These are phyloP conservation scores for Glomus cerebriforme DNA, from an alignment of 192 early-diverging fungal genomes.

Conservation along the genomic window DNA sequence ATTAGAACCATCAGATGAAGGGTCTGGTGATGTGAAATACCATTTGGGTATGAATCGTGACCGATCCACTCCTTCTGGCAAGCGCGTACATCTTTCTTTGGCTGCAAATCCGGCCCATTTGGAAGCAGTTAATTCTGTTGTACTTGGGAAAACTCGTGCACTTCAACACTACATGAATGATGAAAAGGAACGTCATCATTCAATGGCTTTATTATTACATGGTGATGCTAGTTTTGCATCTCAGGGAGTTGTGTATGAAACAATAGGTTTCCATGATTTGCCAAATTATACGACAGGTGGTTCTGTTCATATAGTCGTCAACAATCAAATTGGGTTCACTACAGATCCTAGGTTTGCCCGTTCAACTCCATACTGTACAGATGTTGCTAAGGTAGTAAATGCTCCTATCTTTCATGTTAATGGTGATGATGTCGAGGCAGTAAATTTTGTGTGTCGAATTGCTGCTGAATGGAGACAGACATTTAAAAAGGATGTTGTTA, in stretches of 20 bases:
- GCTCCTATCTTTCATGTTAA: slow-evolving; percentile 99
- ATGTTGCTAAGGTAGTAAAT: slow-evolving; percentile 94
- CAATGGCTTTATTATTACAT: slow-evolving; percentile 94
- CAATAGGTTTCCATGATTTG: slow-evolving; percentile 92
- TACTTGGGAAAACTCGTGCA: slow-evolving; percentile 97
- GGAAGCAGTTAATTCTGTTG: slow-evolving; percentile 96
- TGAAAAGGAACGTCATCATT: slow-evolving; percentile 71
- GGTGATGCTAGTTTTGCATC: slow-evolving; percentile 98
- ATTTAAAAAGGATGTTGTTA: slow-evolving; percentile 95
- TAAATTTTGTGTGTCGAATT: slow-evolving; percentile 91
- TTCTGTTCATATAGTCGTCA: slow-evolving; percentile 94
- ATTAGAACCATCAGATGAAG: slow-evolving; percentile 85
- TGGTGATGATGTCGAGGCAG: slow-evolving; percentile 96
- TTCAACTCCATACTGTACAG: slow-evolving; percentile 94
- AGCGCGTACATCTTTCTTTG: slow-evolving; percentile 94
- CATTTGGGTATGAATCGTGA: slow-evolving; percentile 94
- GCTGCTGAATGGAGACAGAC: slow-evolving; percentile 95
- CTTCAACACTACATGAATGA: slow-evolving; percentile 95
- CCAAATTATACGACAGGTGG: slow-evolving; percentile 96
- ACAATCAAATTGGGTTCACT: slow-evolving; percentile 99
- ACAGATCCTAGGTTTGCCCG: slow-evolving; percentile 95
- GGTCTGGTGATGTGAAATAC: slow-evolving; percentile 97
- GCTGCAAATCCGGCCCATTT: slow-evolving; percentile 99
- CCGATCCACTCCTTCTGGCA: slow-evolving; percentile 95
- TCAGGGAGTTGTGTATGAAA: slow-evolving; percentile 98